Evolutionary conservation across 2,329 filamentous ascomycete species (phyloP), one percentile per base, ranked within the genome.

Genomic region (Fusarium compactum): DNA sequence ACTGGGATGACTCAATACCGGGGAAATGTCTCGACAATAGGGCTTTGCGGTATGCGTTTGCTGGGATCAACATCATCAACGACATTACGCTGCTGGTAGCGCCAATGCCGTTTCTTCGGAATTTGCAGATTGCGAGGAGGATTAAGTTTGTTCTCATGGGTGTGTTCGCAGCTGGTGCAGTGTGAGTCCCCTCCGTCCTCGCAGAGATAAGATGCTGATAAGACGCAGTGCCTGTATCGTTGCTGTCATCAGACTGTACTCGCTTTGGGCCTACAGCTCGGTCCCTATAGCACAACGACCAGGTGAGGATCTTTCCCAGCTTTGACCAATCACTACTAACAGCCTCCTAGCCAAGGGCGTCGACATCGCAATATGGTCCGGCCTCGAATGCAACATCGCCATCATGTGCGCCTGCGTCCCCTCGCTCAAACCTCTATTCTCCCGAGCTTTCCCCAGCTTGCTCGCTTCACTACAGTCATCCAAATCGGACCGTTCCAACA

Each of bases 31-130:
- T 58, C 3, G 25, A 58, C 10, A 58, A 58, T 6, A 22, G 54
- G 9, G 54, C 54, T 10, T 16, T 58, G 22, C 45, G 54, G 15
- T 58, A 58, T 15, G 54, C 54, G 0, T 58, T 58, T 25, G 54
- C 54, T 15, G 54, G 54, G 15, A 58, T 58, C n/a, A 58, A 58
- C 1, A 58, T 58, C 3, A 12, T 52, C 20, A 58, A 58, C n/a
- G 54, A 58, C 3, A 41, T 52, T 7, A 2, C 8, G 1, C 45
- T 58, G 5, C 8, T 58, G 7, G n/a, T 58, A 2, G 54, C 54
- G 6, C 54, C 54, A 1, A 58, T 58, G 32, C 54, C 45, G 4
- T 52, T 58, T 6, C 24, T 58, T 2, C 24, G 12, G 1, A 58
- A 8, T 6, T 16, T 58, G 3, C 45, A 58, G 2, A 58, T 51